Evolutionary conservation across 176 grass and related monocot genomes (phyloP).

Genomic region (Cymbopogon citratus): DNA sequence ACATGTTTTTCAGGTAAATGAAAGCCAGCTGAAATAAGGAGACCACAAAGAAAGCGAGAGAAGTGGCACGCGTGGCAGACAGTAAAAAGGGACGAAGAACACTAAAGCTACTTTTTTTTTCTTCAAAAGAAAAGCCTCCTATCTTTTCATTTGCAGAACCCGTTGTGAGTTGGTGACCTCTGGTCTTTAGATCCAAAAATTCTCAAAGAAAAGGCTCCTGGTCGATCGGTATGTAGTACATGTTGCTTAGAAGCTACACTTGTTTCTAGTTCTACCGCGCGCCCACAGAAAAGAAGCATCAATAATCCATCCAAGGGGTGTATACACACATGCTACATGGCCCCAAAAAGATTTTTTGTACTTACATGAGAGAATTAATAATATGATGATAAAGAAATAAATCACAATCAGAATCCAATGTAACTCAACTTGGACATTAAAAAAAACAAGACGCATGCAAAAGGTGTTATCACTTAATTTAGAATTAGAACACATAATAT

Average conservation of each 20-base stretch:
- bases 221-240: neutral
- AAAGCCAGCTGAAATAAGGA: neutral
- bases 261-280: neutral
- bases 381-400: neutral
- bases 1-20: neutral
- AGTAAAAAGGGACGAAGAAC: neutral
- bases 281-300: neutral
- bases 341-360: neutral
- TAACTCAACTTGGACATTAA: neutral
- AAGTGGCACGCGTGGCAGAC: constrained; percentile 10
- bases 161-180: constrained; percentile 21
- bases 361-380: neutral
- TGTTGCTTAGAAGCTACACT: constrained; percentile 53
- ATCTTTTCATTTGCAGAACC: constrained; percentile 19
- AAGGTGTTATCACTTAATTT: neutral
- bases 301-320: neutral
- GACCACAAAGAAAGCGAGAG: neutral
- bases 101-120: neutral
- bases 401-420: neutral
- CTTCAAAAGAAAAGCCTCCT: neutral
- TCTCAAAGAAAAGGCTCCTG: neutral
- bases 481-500: neutral
- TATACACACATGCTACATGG: neutral
- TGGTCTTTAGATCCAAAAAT: constrained; percentile 23
- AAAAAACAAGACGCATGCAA: neutral